Evolutionary conservation across 108 stramenopile genomes (phyloP).

Genomic region (Cyclotella choctawhatcheeana): DNA sequence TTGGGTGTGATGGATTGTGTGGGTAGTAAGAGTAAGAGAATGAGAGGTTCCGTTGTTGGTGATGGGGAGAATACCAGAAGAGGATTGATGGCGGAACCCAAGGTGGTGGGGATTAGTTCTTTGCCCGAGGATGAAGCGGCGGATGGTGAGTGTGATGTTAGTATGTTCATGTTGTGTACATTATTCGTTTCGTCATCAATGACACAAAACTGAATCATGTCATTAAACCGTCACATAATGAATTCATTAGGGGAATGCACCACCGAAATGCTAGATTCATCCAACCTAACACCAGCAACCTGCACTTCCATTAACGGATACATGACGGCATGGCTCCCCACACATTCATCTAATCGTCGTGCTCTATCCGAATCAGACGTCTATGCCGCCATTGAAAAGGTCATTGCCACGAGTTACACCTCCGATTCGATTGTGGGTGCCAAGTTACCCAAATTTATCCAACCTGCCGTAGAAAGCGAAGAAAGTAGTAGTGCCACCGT

Average conservation of each 20-base stretch:
- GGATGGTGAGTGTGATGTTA: slow-evolving; percentile 8
- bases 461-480: not conserved
- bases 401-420: slow-evolving; percentile 4
- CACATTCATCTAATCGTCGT: not conserved
- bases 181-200: not conserved
- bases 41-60: no score
- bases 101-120: slow-evolving; percentile 22
- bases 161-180: not conserved
- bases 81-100: slow-evolving; percentile 2
- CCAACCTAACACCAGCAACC: not conserved
- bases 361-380: slow-evolving; percentile 7
- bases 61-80: not conserved
- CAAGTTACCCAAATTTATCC: slow-evolving; percentile 18
- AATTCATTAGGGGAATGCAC: slow-evolving; percentile 21
- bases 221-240: no score
- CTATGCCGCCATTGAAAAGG: slow-evolving; percentile 19
- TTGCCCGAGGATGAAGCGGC: slow-evolving; percentile 9
- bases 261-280: not conserved
- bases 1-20: slow-evolving; percentile 12
- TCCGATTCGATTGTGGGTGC: slow-evolving; percentile 4
- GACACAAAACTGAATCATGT: no score
- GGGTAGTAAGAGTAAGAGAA: slow-evolving; percentile 2
- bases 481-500: not conserved
- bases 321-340: slow-evolving; percentile 33
- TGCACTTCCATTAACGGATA: slow-evolving; percentile 26